Conservation (phyloP, 116 monocot genomes). For the Papilionanthe hybrid region DNA sequence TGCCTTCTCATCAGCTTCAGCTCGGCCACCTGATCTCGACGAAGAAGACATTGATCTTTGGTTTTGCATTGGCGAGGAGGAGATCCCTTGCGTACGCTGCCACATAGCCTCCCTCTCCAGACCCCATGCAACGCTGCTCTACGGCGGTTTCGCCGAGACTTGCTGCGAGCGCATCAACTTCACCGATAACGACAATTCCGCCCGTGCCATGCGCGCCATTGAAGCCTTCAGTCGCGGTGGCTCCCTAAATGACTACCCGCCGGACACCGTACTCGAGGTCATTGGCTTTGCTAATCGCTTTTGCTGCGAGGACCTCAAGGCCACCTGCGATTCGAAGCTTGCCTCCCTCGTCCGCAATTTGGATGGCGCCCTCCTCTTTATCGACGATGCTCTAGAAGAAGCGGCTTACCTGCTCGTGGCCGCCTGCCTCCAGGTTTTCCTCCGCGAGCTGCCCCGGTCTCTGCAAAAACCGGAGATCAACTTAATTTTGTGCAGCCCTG, state of each 20-base stretch:
- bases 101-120: slow-evolving; percentile 59
- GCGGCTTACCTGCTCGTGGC: slow-evolving; percentile 60
- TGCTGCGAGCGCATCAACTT: slow-evolving; percentile 62
- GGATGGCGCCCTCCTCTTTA: slow-evolving; percentile 65
- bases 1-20: not conserved
- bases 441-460: slow-evolving; percentile 59
- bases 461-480: slow-evolving; percentile 50
- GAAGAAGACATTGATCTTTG: slow-evolving; percentile 43
- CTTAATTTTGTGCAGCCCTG: slow-evolving; percentile 52
- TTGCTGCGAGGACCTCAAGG: slow-evolving; percentile 78
- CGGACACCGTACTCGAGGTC: slow-evolving; percentile 62
- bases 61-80: slow-evolving; percentile 77
- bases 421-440: slow-evolving; percentile 83
- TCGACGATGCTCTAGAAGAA: slow-evolving; percentile 78
- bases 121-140: slow-evolving; percentile 55
- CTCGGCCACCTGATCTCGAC: not conserved
- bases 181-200: slow-evolving; percentile 57
- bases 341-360: slow-evolving; percentile 38
- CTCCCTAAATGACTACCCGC: slow-evolving; percentile 17
- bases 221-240: slow-evolving; percentile 43
- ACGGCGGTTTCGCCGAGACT: slow-evolving; percentile 74
- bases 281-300: slow-evolving; percentile 77
- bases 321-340: slow-evolving; percentile 64
- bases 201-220: slow-evolving; percentile 51
- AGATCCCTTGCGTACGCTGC: slow-evolving; percentile 54